A percentile compares a stretch with the other conserved stretches of the same genome.
phyloP scores from a whole-genome alignment of 2,329 filamentous ascomycete species.

The Talaromyces sp. region DNA sequence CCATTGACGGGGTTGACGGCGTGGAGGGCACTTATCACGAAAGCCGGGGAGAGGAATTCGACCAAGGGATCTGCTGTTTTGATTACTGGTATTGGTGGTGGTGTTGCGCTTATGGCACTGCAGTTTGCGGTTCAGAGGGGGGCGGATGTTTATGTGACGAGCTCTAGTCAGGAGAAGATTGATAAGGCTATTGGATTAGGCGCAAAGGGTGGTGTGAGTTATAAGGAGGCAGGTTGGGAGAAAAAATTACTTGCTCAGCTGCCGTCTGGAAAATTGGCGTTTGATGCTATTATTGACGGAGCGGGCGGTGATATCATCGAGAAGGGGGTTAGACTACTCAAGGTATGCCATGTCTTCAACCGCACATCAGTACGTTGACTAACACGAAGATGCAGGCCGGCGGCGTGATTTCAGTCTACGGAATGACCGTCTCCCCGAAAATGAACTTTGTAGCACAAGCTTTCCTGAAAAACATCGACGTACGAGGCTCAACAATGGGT shows the following conservation, averaged over 20 bases:
- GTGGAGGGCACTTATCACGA: constrained; percentile 80
- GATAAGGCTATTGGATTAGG: constrained; percentile 66
- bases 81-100: constrained; percentile 87
- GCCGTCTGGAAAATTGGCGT: constrained; percentile 64
- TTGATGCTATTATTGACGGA: constrained; percentile 84
- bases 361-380: background rate
- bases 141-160: constrained; percentile 77
- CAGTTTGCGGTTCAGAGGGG: constrained; percentile 74
- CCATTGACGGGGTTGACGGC: constrained; percentile 82
- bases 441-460: constrained; percentile 85
- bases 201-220: constrained; percentile 76
- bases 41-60: constrained; percentile 59
- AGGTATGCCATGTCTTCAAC: constrained; percentile 41
- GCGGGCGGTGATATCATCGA: constrained; percentile 81
- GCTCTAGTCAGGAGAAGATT: constrained; percentile 71
- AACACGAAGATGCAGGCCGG: constrained; percentile 52
- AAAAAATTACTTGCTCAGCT: constrained; percentile 60
- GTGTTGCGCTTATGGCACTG: constrained; percentile 78
- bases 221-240: constrained; percentile 77
- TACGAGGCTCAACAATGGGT: constrained; percentile 86
- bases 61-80: constrained; percentile 67
- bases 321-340: constrained; percentile 65
- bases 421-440: constrained; percentile 82
- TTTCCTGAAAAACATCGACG: constrained; percentile 81
- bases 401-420: constrained; percentile 80